Evolutionary conservation across 208 protist genomes (phyloP), one percentile per base, ranked within the genome.

Genomic region (Trypanosoma vivax): DNA sequence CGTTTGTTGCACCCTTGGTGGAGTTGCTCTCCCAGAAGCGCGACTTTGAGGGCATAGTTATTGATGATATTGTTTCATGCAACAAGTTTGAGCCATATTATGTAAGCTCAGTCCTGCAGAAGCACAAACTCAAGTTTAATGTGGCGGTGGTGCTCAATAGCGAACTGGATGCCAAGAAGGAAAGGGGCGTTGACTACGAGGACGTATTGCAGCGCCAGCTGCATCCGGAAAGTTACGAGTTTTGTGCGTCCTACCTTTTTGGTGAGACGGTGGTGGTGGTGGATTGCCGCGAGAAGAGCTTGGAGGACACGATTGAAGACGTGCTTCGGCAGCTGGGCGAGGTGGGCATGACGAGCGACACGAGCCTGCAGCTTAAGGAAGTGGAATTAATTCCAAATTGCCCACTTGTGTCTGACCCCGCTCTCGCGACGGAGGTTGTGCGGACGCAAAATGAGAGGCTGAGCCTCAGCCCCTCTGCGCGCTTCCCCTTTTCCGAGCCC

Each of bases 191-290:
- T 5, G 57, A 61, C 18, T 85, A 81, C 21, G 39, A 79, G 21
- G 52, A 60, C 29, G 31, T 42, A 9, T 29, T 65, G 38, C 52
- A 77, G 48, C 73, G 68, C 51, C 60, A 56, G 23, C 47, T 70
- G 3, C 85, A 92, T 59, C 85, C 85, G 5, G 80, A 92, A 58
- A 76, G 70, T 16, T 92, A 86, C 56, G 85, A 92, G 64, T 87
- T 92, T 48, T 77, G 72, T 35, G 54, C 50, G 11, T 52, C 40
- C 21, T 57, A 58, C 21, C 52, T 55, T 25, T 40, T 50, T 10
- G 54, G 42, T 13, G 57, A 54, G 28, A 28, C 47, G 11, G 76
- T 82, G 28, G 50, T 72, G 10, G 69, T 82, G 37, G 53, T 92
- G 16, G 70, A 83, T 30, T 75, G 73, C 2, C 39, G 59, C 21